phyloP scores from a whole-genome alignment of 2,329 filamentous ascomycete species.

The Hypoxylon sp. region DNA sequence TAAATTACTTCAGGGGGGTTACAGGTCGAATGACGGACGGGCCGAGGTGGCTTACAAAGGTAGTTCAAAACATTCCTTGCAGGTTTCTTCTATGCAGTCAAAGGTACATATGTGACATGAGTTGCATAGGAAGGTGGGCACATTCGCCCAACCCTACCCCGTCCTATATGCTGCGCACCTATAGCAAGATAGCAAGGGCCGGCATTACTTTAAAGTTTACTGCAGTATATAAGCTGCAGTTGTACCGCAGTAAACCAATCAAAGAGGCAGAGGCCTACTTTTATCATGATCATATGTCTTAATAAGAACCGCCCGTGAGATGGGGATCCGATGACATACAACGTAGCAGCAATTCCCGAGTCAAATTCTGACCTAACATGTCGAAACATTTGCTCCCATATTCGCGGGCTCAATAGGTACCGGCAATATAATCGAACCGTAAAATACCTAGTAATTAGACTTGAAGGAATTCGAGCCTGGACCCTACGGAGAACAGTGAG shows the following conservation, averaged over 20 bases:
- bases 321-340: slow-evolving; percentile 12
- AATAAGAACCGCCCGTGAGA: slow-evolving; percentile 5
- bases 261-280: not conserved
- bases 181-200: not conserved
- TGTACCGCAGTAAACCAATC: slow-evolving; percentile 15
- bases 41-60: slow-evolving; percentile 13
- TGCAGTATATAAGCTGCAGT: slow-evolving; percentile 10
- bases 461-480: not conserved
- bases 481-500: slow-evolving; percentile 5
- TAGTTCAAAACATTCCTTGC: slow-evolving; percentile 16
- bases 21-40: slow-evolving; percentile 13
- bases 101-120: slow-evolving; percentile 21
- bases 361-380: slow-evolving; percentile 2
- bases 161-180: slow-evolving; percentile 2
- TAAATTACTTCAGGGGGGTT: slow-evolving; percentile 20
- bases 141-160: not conserved
- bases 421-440: not conserved
- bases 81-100: slow-evolving; percentile 13
- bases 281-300: slow-evolving; percentile 12
- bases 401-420: not conserved
- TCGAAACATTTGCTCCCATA: not conserved
- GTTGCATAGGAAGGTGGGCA: slow-evolving; percentile 12
- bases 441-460: not conserved
- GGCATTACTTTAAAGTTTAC: slow-evolving; percentile 10
- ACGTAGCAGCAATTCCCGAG: not conserved